Evolutionary conservation across 208 protist genomes (phyloP).

Genomic region (Acanthamoeba triangularis): DNA sequence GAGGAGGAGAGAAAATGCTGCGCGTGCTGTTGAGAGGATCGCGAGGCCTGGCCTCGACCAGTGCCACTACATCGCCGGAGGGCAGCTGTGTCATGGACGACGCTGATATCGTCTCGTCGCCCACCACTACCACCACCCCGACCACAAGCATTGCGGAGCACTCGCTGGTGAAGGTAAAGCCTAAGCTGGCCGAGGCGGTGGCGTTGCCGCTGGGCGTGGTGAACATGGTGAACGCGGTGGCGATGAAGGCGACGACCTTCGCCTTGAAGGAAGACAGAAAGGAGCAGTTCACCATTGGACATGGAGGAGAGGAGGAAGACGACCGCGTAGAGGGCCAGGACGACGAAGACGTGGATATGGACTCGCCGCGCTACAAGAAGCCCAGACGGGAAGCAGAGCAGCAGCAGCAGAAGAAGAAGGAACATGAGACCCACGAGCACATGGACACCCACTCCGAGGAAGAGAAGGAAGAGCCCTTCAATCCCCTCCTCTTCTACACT

Average conservation of each 20-base stretch:
- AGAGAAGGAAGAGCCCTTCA: neutral
- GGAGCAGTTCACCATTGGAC: too few species aligned
- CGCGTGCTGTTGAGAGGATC: too few species aligned
- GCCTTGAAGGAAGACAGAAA: neutral
- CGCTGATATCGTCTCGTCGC: too few species aligned
- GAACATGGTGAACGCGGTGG: neutral
- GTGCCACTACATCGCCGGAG: too few species aligned
- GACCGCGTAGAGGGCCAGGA: neutral
- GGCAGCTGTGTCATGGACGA: too few species aligned
- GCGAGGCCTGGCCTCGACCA: too few species aligned
- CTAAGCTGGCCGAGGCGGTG: neutral
- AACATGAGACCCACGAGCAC: too few species aligned
- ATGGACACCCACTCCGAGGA: neutral
- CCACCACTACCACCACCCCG: too few species aligned
- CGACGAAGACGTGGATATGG: neutral
- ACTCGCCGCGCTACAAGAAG: constrained; percentile 1
- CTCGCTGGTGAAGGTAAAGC: neutral
- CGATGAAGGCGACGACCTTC: neutral
- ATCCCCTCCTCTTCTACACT: neutral
- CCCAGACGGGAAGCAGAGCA: neutral
- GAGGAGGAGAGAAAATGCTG: too few species aligned
- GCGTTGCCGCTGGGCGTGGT: neutral
- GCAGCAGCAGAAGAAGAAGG: too few species aligned
- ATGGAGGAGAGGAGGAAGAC: neutral
- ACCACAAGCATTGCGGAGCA: too few species aligned